Evolutionary conservation across 2,329 filamentous ascomycete genomes (phyloP).

Genomic region (Aspergillus ochraceoroseus): DNA sequence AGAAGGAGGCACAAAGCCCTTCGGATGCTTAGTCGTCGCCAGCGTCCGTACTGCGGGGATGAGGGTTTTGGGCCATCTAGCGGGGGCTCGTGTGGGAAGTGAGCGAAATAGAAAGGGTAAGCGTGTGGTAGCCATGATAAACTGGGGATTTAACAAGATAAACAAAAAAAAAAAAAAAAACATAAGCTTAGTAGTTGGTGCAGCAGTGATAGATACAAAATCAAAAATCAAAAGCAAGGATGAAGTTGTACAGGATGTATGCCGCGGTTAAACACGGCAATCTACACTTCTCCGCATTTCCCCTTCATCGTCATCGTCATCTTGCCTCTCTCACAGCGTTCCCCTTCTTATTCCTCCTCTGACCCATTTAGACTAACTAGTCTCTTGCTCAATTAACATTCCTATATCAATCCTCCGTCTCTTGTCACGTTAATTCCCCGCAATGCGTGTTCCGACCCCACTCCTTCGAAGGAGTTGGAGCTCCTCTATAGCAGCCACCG

Average conservation of each 20-base stretch:
- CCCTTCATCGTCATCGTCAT: not conserved
- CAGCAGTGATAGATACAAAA: too few relatives aligned
- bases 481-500: slow-evolving; percentile 9
- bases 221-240: too few relatives aligned
- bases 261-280: slow-evolving; percentile 46
- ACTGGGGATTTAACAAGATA: not conserved
- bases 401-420: not conserved
- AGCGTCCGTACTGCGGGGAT: slow-evolving; percentile 41
- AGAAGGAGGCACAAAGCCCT: slow-evolving; percentile 61
- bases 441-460: slow-evolving; percentile 39
- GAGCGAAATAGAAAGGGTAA: slow-evolving; percentile 35
- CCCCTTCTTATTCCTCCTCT: not conserved
- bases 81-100: slow-evolving; percentile 28
- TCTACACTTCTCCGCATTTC: slow-evolving; percentile 36
- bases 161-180: not conserved
- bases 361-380: not conserved
- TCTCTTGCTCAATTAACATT: not conserved
- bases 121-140: slow-evolving; percentile 32
- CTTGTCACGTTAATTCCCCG: slow-evolving; percentile 23
- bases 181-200: too few relatives aligned
- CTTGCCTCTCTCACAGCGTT: slow-evolving; percentile 11
- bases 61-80: slow-evolving; percentile 26
- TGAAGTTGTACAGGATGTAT: not conserved
- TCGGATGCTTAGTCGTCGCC: slow-evolving; percentile 63
- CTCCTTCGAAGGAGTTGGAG: slow-evolving; percentile 32